Evolutionary conservation across 176 grass and related monocot genomes (phyloP).

Genomic region (Raddia guianensis): DNA sequence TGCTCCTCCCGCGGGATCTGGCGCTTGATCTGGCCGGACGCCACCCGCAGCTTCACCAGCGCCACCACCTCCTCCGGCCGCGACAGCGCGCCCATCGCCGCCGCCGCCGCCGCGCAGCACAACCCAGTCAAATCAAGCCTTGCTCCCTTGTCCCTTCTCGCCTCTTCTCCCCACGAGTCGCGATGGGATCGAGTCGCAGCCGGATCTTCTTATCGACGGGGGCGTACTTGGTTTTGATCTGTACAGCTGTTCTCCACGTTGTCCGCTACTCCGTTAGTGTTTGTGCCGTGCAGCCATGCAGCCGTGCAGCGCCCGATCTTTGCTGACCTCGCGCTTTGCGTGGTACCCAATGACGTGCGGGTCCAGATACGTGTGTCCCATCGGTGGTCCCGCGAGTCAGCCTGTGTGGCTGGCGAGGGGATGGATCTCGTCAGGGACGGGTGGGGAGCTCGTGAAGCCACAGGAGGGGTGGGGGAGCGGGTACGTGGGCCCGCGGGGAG

Average conservation of each 20-base stretch:
- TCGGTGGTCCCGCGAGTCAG: neutral
- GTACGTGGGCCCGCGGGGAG: neutral
- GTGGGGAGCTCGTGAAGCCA: neutral
- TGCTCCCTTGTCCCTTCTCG: neutral
- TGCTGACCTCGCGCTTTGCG: neutral
- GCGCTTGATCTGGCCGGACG: slow-evolving; percentile 70
- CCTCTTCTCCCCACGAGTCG: neutral
- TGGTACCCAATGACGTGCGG: neutral
- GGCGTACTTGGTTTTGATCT: no score
- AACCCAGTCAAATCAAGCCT: neutral
- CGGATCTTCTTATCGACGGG: neutral
- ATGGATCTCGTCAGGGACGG: neutral
- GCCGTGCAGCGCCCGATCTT: no score
- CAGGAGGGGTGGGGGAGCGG: neutral
- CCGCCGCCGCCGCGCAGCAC: neutral
- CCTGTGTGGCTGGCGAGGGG: accelerated
- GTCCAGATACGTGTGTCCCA: neutral
- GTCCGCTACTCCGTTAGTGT: neutral
- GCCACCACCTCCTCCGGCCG: slow-evolving; percentile 75
- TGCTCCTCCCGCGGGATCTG: slow-evolving; percentile 91
- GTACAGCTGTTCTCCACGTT: no score
- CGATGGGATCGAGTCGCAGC: neutral
- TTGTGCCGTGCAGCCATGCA: neutral
- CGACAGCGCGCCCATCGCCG: slow-evolving; percentile 47
- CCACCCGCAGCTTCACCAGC: slow-evolving; percentile 80